Base-by-base conservation (phyloP, 78 protist genomes). In the Acrasis kona region DNA sequence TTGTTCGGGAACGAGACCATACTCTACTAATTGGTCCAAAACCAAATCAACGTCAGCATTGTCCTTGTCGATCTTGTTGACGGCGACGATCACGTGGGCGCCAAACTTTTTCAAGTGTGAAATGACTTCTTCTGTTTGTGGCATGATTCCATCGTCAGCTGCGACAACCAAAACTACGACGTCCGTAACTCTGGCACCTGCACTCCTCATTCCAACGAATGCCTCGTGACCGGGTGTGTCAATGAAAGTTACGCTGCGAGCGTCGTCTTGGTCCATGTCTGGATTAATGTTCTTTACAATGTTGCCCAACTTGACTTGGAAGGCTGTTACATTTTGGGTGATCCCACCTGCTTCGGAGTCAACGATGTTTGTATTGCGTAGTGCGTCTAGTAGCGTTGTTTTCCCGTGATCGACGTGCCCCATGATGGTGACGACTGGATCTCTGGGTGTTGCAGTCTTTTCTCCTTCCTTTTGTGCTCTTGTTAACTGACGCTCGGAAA, bases 351-450 rank as follows among this genome's bases (percentile, higher is more conserved):
- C 96, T 77, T 95, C 98, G 4, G 81, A 78, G 5, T 83, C 82
- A 0, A 89, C 94, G 0, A 92, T 82, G 5, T 65, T 7, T 6
- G 94, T 10, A 2, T 41, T 42, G 8, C 98, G 77, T 28, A 89
- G 41, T 41, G 61, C 41, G 32, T 95, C 98, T 39, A 93, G 84
- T 40, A 94, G 87, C 28, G 92, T 66, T 0, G 97, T 94, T 74
- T 92, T 94, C 38, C 97, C 98, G 41, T 95, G 98, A 70, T 95
- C 95, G 35, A 95, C 94, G 74, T 95, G 98, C 8, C 98, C 98
- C 90, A 95, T 89, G 29, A 95, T 30, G 0, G 96, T 84, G 2
- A 91, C 98, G 28, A 95, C 84, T 1, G 98, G 96, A 41, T 94
- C 80, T 2, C 94, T 71, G 7, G 40, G 41, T n/a, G 19, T 50